Evolutionary conservation across 139 green algal species (phyloP).

Genomic region (Haematococcus sp.): DNA sequence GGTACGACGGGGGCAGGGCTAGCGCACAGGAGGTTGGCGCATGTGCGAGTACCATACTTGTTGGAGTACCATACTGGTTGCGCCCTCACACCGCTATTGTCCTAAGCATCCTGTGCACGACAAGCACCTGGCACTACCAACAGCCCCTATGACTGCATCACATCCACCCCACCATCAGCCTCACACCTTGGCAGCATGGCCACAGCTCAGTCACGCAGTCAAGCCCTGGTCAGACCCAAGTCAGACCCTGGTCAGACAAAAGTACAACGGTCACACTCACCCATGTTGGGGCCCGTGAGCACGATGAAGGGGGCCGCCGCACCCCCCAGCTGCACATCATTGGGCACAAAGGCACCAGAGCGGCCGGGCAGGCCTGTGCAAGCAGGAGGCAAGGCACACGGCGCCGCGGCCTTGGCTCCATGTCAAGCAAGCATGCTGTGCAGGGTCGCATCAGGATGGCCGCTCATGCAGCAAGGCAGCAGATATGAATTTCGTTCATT

Average conservation of each 20-base stretch:
- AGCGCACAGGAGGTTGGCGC: no score
- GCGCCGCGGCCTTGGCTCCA: background rate
- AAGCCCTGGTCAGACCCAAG: no score
- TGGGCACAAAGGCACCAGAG: constrained; percentile 89
- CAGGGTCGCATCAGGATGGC: background rate
- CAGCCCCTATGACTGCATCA: no score
- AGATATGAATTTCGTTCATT: background rate
- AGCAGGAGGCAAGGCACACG: background rate
- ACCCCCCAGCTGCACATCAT: constrained; percentile 84
- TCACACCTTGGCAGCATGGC: background rate
- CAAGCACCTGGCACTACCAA: no score
- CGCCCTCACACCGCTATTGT: no score
- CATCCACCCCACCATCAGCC: background rate
- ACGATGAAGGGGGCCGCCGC: constrained; percentile 55
- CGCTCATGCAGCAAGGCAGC: background rate
- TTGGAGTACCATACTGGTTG: no score
- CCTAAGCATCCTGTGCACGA: no score
- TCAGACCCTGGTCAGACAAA: no score
- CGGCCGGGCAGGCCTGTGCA: constrained; percentile 39
- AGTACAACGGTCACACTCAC: background rate
- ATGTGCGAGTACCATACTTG: no score
- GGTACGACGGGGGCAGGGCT: no score
- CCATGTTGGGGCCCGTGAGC: constrained; percentile 97
- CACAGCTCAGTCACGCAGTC: background rate
- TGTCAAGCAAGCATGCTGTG: background rate